These are phyloP conservation scores for Evernia prunastri DNA, from an alignment of 495 filamentous ascomycete genomes.

Conservation along the genomic window DNA sequence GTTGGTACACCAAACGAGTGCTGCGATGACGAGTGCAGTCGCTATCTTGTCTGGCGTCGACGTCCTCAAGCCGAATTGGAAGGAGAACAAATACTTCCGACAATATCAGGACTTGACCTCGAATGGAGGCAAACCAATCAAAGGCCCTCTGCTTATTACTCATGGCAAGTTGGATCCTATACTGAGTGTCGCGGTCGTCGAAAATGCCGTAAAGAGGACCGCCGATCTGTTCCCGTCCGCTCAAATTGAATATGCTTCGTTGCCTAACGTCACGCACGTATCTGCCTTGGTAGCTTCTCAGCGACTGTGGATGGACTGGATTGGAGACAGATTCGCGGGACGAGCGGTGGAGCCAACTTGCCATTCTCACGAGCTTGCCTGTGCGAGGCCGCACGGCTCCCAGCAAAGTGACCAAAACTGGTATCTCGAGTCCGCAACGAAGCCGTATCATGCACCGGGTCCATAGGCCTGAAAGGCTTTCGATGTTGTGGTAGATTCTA, in stretches of 20 bases:
- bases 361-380: neutral
- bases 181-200: constrained; percentile 21
- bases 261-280: constrained; percentile 31
- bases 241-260: constrained; percentile 31
- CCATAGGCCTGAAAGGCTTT: neutral
- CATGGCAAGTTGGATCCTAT: constrained; percentile 36
- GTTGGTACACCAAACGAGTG: constrained; percentile 30
- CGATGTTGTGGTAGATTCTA: too few species aligned
- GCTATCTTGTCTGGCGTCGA: constrained; percentile 13
- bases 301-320: constrained; percentile 37
- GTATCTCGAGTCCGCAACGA: constrained; percentile 8
- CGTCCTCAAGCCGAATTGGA: constrained; percentile 26
- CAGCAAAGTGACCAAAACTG: constrained; percentile 14
- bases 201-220: constrained; percentile 30
- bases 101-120: constrained; percentile 16
- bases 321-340: constrained; percentile 34
- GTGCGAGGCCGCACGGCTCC: neutral
- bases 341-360: constrained; percentile 4
- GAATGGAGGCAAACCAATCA: constrained; percentile 32
- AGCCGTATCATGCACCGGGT: constrained; percentile 2
- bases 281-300: constrained; percentile 31
- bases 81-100: constrained; percentile 22
- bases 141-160: constrained; percentile 40
- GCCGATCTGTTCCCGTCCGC: constrained; percentile 19
- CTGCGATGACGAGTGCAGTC: constrained; percentile 30